These are phyloP conservation scores for Auriscalpium orientale DNA, from an alignment of 768 basidiomycete species.

Conservation along the genomic window DNA sequence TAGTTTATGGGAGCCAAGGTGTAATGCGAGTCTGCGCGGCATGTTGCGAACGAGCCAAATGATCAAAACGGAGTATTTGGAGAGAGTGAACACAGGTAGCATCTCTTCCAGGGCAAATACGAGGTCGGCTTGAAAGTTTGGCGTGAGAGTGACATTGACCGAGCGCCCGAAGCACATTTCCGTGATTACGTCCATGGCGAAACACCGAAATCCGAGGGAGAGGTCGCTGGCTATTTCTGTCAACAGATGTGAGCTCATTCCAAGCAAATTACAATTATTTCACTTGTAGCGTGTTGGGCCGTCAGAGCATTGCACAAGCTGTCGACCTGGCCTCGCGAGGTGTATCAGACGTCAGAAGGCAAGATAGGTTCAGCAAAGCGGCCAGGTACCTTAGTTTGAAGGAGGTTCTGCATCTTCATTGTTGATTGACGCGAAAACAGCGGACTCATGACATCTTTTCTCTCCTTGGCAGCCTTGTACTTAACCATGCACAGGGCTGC, in stretches of 20 bases:
- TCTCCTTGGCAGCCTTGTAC: slow-evolving; percentile 1
- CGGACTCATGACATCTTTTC: not conserved
- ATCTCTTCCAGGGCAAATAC: not conserved
- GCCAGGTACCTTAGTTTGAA: not conserved
- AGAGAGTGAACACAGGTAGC: not conserved
- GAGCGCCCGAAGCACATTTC: not conserved
- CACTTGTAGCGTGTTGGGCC: not conserved
- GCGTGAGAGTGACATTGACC: not conserved
- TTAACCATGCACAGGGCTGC: not conserved
- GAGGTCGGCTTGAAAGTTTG: not conserved
- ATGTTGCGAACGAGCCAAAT: not conserved
- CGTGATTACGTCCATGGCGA: not conserved
- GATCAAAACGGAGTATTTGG: not conserved
- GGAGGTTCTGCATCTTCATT: not conserved
- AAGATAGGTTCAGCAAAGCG: not conserved
- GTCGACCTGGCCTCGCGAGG: not conserved
- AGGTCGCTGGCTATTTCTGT: not conserved
- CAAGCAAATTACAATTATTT: not conserved
- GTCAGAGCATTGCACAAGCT: too few species aligned
- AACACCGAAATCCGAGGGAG: not conserved
- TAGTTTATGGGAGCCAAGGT: not conserved
- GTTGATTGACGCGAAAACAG: not conserved
- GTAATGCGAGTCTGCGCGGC: not conserved
- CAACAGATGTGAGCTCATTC: too few species aligned
- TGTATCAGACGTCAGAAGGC: not conserved